These are phyloP conservation scores for Tylopilus sp. DNA, from an alignment of 768 basidiomycete genomes.

Conservation along the genomic window DNA sequence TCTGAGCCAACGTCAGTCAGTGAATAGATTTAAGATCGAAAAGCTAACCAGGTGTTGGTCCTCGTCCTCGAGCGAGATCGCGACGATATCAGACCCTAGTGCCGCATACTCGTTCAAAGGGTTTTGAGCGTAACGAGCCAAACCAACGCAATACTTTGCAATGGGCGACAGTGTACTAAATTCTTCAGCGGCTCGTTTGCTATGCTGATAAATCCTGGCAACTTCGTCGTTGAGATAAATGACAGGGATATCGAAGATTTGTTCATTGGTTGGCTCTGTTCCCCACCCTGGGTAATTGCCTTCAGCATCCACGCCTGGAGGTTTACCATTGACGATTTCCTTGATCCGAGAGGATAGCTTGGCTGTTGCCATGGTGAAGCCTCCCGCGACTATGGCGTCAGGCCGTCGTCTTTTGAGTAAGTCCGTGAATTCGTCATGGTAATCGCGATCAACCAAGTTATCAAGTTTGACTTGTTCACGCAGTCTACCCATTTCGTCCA, in stretches of 20 bases:
- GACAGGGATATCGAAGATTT: constrained; percentile 61
- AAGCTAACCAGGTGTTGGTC: constrained; percentile 76
- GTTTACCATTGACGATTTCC: constrained; percentile 41
- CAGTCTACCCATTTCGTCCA: constrained; percentile 86
- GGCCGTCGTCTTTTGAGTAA: constrained; percentile 81
- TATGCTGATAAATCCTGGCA: constrained; percentile 91
- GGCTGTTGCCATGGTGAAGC: constrained; percentile 79
- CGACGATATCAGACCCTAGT: constrained; percentile 77
- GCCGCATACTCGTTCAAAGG: constrained; percentile 94
- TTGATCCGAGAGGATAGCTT: constrained; percentile 66
- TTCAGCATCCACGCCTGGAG: constrained; percentile 23
- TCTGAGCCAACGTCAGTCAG: constrained; percentile 41
- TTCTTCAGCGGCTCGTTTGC: constrained; percentile 79
- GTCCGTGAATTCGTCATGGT: constrained; percentile 72
- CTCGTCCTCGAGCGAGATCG: constrained; percentile 81
- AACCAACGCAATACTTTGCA: constrained; percentile 89
- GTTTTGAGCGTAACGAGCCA: constrained; percentile 90
- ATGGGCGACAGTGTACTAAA: constrained; percentile 73
- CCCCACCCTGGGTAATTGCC: constrained; percentile 22
- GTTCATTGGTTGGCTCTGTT: constrained; percentile 36
- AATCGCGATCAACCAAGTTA: constrained; percentile 71
- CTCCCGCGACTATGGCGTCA: constrained; percentile 85
- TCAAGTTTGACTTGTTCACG: constrained; percentile 90
- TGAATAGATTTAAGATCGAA: neutral
- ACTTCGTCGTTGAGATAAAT: constrained; percentile 88